Conservation (phyloP, 1,284 basidiomycete genomes). For the Mrakiaceae sp. region DNA sequence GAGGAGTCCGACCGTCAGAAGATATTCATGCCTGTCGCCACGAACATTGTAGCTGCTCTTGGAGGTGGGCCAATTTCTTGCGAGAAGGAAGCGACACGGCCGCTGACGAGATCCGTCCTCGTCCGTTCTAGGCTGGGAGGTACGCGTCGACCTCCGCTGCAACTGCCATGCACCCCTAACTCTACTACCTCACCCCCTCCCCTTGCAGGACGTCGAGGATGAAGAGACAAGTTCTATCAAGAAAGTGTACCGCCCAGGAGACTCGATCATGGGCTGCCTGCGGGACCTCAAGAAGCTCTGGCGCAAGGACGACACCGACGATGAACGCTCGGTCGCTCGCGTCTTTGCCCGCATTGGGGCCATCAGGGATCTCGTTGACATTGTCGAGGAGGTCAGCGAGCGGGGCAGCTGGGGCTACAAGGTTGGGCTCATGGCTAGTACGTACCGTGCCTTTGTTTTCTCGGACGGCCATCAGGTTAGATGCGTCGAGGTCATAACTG, state of each 20-base stretch:
- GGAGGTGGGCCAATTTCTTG: constrained; percentile 23
- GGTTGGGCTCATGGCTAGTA: constrained; percentile 65
- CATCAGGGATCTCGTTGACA: constrained; percentile 75
- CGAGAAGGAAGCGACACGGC: neutral
- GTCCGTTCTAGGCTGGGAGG: neutral
- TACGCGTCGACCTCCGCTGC: neutral
- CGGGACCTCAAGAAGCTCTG: constrained; percentile 89
- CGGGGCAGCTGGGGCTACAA: constrained; percentile 51
- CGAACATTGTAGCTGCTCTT: constrained; percentile 31
- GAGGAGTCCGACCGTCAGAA: constrained; percentile 25
- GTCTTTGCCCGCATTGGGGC: constrained; percentile 76
- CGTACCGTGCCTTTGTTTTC: neutral
- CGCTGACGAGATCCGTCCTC: neutral
- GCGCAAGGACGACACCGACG: constrained; percentile 88
- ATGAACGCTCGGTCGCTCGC: constrained; percentile 83
- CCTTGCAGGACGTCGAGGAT: constrained; percentile 10
- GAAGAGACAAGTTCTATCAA: neutral
- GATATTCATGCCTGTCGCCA: constrained; percentile 32
- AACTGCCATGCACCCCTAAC: neutral
- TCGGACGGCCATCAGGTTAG: neutral
- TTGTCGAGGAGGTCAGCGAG: constrained; percentile 60
- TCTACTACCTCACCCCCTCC: neutral
- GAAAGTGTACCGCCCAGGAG: constrained; percentile 49
- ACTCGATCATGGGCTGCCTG: constrained; percentile 70
- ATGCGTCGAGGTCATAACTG: too few species aligned